These are phyloP conservation scores for Fusarium domesticum DNA, from an alignment of 2,329 filamentous ascomycete genomes.

Conservation along the genomic window DNA sequence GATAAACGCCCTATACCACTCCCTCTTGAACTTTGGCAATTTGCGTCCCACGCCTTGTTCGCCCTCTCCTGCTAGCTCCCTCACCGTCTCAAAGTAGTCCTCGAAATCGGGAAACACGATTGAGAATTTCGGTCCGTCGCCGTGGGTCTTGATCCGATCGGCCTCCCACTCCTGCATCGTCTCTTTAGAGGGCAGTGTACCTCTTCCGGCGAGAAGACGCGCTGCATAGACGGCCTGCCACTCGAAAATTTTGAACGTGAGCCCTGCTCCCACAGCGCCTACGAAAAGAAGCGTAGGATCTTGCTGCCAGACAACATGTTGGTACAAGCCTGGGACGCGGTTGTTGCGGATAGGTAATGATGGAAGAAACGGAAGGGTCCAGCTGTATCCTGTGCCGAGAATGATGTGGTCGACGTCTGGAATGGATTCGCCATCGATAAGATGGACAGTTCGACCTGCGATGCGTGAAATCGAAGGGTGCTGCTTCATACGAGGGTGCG, in stretches of 20 bases:
- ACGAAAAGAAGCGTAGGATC: conserved; percentile 58
- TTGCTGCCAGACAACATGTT: conserved; percentile 53
- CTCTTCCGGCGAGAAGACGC: conserved; percentile 54
- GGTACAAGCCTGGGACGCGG: conserved; percentile 53
- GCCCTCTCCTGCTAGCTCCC: conserved; percentile 47
- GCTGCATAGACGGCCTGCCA: conserved; percentile 65
- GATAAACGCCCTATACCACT: conserved; percentile 51
- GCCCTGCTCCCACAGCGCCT: conserved; percentile 53
- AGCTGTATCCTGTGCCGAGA: conserved; percentile 65
- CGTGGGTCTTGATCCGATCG: conserved; percentile 50
- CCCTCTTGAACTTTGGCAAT: conserved; percentile 43
- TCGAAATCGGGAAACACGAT: conserved; percentile 61
- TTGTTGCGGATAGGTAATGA: conserved; percentile 51
- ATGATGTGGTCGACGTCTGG: conserved; percentile 59
- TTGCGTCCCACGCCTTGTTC: conserved; percentile 42
- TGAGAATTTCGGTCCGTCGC: conserved; percentile 56
- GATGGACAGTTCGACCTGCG: conserved; percentile 48
- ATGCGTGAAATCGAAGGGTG: conserved; percentile 49
- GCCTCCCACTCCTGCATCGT: conserved; percentile 57
- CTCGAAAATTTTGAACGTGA: conserved; percentile 68
- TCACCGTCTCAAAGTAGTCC: conserved; percentile 59
- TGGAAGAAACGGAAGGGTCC: conserved; percentile 60
- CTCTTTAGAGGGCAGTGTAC: conserved; percentile 44
- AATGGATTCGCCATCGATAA: conserved; percentile 53
- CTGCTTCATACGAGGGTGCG: conserved; percentile 51